A percentile compares a stretch with the other conserved stretches of the same genome.
Conservation (phyloP, 768 basidiomycete species). For the Pluteus cervinus region DNA sequence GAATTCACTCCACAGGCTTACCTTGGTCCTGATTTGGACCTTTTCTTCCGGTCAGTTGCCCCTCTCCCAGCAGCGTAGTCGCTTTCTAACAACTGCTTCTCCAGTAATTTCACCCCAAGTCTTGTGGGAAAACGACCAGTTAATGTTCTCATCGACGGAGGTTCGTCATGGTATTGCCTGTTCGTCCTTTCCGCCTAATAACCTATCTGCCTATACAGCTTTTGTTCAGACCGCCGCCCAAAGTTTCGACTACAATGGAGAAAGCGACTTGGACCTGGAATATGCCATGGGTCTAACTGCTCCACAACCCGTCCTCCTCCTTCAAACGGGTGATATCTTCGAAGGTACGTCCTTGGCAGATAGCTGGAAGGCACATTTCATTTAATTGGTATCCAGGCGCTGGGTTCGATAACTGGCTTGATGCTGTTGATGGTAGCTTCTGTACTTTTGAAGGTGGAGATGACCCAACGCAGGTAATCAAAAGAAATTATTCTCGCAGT, state of each 20-base stretch:
- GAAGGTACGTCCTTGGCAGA: constrained; percentile 30
- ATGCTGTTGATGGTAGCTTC: constrained; percentile 40
- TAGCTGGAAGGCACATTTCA: too few species aligned
- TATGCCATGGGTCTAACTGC: constrained; percentile 45
- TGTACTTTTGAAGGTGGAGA: constrained; percentile 42
- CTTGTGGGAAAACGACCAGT: constrained; percentile 25
- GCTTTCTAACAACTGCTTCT: neutral
- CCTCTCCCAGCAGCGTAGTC: neutral
- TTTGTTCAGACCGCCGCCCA: constrained; percentile 34
- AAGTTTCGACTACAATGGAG: constrained; percentile 44
- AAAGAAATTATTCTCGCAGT: too few species aligned
- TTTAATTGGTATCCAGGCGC: constrained; percentile 24
- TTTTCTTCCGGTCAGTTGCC: constrained; percentile 22
- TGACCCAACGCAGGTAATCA: constrained; percentile 26
- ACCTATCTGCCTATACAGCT: constrained; percentile 19
- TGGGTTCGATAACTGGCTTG: constrained; percentile 42
- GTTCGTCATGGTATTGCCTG: constrained; percentile 5
- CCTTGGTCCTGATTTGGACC: constrained; percentile 30
- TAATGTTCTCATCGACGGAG: constrained; percentile 23
- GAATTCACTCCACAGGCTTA: constrained; percentile 41
- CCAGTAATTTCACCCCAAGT: constrained; percentile 23
- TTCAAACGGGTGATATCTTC: constrained; percentile 38
- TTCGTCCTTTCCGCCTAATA: neutral
- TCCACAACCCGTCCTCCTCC: constrained; percentile 32
- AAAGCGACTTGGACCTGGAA: constrained; percentile 53